Evolutionary conservation across 176 grass and related monocot species (phyloP).

Genomic region (Poa annua): DNA sequence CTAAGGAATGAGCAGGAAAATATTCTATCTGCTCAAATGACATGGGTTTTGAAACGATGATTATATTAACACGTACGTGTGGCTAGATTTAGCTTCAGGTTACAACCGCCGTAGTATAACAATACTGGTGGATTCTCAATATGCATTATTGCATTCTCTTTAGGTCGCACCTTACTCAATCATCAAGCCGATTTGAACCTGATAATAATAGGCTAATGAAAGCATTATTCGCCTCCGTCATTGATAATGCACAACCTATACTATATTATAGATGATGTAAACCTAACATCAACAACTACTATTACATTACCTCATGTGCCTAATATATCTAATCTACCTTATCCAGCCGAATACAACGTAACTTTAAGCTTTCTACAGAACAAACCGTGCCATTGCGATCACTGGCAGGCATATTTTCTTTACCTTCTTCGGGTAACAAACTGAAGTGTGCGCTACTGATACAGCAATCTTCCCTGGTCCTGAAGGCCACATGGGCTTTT

Average conservation of each 20-base stretch:
- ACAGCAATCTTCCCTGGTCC: not conserved
- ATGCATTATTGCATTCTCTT: not conserved
- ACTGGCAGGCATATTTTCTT: no score
- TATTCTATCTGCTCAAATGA: slow-evolving; percentile 34
- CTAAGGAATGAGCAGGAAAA: slow-evolving; percentile 30
- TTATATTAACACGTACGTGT: slow-evolving; percentile 4
- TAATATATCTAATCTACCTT: not conserved
- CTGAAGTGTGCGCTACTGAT: not conserved
- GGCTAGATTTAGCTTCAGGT: not conserved
- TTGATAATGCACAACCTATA: not conserved
- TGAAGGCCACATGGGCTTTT: slow-evolving; percentile 5
- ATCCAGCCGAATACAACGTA: not conserved
- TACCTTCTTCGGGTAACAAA: not conserved
- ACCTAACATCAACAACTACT: not conserved
- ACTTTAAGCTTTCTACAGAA: not conserved
- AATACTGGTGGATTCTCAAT: not conserved
- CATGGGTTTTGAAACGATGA: not conserved
- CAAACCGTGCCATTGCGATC: not conserved
- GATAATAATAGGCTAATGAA: not conserved
- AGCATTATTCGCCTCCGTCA: not conserved
- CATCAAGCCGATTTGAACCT: not conserved
- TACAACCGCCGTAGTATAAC: not conserved
- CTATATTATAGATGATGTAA: not conserved
- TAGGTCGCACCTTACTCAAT: not conserved
- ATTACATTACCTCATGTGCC: not conserved